phyloP scores from a whole-genome alignment of 345 rosid species.

The Excoecaria cochinchinensis region DNA sequence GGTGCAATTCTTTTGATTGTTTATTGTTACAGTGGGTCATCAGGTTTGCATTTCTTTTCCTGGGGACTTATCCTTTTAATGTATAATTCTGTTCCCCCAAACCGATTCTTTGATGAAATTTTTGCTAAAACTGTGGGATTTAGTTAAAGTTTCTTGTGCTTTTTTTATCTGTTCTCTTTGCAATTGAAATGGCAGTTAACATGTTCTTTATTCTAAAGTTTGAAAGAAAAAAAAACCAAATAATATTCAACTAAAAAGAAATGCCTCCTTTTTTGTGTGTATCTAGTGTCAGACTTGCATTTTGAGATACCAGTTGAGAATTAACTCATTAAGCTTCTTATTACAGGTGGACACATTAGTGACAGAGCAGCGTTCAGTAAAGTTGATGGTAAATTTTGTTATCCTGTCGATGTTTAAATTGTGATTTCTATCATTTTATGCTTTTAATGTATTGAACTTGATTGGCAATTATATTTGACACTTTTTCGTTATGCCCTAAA shows the following conservation, averaged over 20 bases:
- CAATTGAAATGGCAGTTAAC: too few species aligned
- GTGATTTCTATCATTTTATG: too few species aligned
- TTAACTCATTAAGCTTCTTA: slow-evolving; percentile 16
- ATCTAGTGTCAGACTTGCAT: slow-evolving; percentile 2
- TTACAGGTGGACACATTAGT: slow-evolving; percentile 38
- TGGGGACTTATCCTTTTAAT: too few species aligned
- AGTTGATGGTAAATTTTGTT: slow-evolving; percentile 42
- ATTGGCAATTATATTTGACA: background rate
- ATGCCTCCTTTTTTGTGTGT: background rate
- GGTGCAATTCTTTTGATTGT: too few species aligned
- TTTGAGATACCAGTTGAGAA: background rate
- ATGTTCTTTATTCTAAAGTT: background rate
- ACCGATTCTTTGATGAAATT: too few species aligned
- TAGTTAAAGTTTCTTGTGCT: too few species aligned
- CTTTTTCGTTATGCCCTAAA: background rate
- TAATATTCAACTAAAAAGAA: background rate
- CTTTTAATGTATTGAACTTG: background rate
- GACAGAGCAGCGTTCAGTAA: slow-evolving; percentile 45
- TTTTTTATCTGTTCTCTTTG: too few species aligned
- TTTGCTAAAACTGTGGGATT: too few species aligned
- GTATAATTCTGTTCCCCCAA: too few species aligned
- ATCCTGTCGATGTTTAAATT: background rate
- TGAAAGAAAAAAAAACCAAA: background rate
- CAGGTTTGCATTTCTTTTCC: too few species aligned
- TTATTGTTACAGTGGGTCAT: too few species aligned